Conservation (phyloP, 1,284 basidiomycete genomes). For the Ganoderma meredithae region DNA sequence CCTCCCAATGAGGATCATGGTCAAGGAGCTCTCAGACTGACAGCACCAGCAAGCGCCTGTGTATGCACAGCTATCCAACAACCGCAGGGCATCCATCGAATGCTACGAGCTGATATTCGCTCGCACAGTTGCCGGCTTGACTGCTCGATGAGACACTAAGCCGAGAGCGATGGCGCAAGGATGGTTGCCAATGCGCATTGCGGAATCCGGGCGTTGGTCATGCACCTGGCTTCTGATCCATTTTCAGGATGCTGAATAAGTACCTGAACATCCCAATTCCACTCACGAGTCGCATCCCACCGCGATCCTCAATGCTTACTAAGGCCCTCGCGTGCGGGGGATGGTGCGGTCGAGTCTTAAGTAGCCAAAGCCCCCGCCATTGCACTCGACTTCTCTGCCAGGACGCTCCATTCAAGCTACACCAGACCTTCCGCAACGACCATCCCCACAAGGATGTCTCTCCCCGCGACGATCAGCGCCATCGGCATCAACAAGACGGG, state of each 20-base stretch:
- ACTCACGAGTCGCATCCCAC: not conserved
- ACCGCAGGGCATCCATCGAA: not conserved
- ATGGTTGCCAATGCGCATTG: not conserved
- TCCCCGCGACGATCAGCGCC: constrained; percentile 61
- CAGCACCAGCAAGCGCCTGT: too few species aligned
- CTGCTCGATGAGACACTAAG: not conserved
- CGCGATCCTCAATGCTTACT: constrained; percentile 3
- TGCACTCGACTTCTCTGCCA: not conserved
- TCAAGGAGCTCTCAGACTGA: too few species aligned
- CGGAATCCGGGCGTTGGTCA: constrained; percentile 1
- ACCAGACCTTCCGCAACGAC: not conserved
- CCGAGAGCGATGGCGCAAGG: not conserved
- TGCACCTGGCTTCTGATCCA: not conserved
- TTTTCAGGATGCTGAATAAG: constrained; percentile 2
- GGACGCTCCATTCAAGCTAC: not conserved
- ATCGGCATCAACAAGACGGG: constrained; percentile 69
- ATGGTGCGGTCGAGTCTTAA: not conserved
- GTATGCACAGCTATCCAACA: too few species aligned
- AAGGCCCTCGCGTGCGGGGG: not conserved
- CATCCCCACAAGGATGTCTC: constrained; percentile 46
- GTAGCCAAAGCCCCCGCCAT: not conserved
- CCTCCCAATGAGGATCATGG: too few species aligned
- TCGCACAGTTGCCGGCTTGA: not conserved
- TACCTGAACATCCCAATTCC: not conserved
- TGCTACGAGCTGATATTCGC: not conserved